A percentile compares a stretch with the other conserved stretches of the same genome.
These are phyloP conservation scores for Ascodesmis nigricans DNA, from an alignment of 495 filamentous ascomycete species.

Conservation along the genomic window DNA sequence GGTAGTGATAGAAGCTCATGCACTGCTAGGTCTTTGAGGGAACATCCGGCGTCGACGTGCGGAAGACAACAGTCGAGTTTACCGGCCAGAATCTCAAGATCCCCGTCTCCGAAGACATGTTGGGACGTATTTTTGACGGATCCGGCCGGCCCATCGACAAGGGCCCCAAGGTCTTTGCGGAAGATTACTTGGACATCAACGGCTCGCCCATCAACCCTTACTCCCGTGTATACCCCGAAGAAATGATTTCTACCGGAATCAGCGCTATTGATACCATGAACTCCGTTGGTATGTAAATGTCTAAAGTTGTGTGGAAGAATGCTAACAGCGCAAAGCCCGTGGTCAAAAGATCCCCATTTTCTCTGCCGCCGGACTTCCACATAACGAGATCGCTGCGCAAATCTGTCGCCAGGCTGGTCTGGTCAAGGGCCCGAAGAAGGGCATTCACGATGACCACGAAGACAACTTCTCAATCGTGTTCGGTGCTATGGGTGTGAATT, in stretches of 20 bases:
- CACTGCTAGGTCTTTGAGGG: slow-evolving; percentile 74
- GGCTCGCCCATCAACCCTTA: slow-evolving; percentile 98
- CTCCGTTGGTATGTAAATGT: slow-evolving; percentile 44
- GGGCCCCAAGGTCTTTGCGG: slow-evolving; percentile 90
- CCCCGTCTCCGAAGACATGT: slow-evolving; percentile 97
- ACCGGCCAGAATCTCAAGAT: slow-evolving; percentile 92
- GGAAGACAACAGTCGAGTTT: slow-evolving; percentile 97
- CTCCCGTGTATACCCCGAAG: slow-evolving; percentile 92
- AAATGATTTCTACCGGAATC: slow-evolving; percentile 99
- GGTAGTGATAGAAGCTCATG: slow-evolving; percentile 1
- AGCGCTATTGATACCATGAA: slow-evolving; percentile 99
- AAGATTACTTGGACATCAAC: slow-evolving; percentile 98
- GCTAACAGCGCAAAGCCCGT: slow-evolving; percentile 30
- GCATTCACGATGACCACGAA: slow-evolving; percentile 85
- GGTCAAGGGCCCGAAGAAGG: slow-evolving; percentile 71
- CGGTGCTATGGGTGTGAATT: slow-evolving; percentile 99
- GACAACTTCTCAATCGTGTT: slow-evolving; percentile 99
- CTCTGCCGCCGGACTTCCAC: slow-evolving; percentile 91
- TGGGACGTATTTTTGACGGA: slow-evolving; percentile 96
- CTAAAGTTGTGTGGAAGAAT: background rate
- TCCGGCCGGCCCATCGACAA: slow-evolving; percentile 95
- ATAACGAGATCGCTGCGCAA: slow-evolving; percentile 96
- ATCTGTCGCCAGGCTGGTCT: slow-evolving; percentile 92
- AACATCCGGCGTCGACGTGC: slow-evolving; percentile 90
- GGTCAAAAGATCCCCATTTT: slow-evolving; percentile 99